Evolutionary conservation across 1,139 yeast species (phyloP), one percentile per base, ranked within the genome.

Genomic region (Eremothecium sinecaudum): DNA sequence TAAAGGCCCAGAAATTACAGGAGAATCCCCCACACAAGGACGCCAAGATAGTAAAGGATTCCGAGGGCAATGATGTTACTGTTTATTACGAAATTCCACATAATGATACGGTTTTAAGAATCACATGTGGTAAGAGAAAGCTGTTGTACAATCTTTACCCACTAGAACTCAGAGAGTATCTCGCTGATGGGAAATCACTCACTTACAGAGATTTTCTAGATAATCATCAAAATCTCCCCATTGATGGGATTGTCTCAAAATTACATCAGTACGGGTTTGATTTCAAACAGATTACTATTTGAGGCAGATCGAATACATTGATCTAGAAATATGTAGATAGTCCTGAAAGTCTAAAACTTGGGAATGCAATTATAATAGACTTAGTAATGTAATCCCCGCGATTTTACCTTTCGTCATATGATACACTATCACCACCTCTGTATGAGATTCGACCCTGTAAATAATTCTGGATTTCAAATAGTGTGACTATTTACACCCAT

Each of bases 111-210:
- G 14, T 14, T 4, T 58, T 70, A 44, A 61, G 67, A 43, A 56
- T 82, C 40, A 63, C 62, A 5, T 77, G 71, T 23, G 87, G 90
- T 28, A 75, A 75, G 57, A 69, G 81, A 51, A 72, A 66, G 50
- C 62, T 84, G 31, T 58, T 82, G 43, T 60, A 66, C 28, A 62
- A 58, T 35, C 64, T 80, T 46, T 77, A 63, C 51, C 71, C 73
- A 18, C 63, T 63, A 38, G 77, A 66, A 42, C 67, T 53, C 58
- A 43, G 50, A 37, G 67, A 64, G 53, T 65, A 59, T 58, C 66
- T 61, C 54, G 69, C 62, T 50, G 67, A 49, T 26, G 61, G 60
- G 43, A 65, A 64, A 33, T 61, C 63, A 1, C 46, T 76, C 9
- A 55, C 63, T 18, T 70, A 66, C 53, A 65, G 61, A 34, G 56